These are phyloP conservation scores for Boletus rubescentipes DNA, from an alignment of 768 basidiomycete species.

Conservation along the genomic window DNA sequence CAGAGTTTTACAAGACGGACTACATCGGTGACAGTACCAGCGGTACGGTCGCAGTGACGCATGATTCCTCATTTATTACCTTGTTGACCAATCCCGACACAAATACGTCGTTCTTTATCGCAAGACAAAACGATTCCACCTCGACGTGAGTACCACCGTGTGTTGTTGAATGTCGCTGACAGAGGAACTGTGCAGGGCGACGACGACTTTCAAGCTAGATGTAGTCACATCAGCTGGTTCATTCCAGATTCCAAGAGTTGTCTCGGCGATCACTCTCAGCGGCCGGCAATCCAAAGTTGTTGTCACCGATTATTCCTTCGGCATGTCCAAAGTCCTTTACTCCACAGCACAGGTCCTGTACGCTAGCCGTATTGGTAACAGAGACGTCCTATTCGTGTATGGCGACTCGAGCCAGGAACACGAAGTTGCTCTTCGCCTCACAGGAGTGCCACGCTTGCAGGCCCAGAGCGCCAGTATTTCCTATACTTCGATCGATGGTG, in stretches of 20 bases:
- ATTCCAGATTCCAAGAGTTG: slow-evolving; percentile 57
- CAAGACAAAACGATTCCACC: slow-evolving; percentile 64
- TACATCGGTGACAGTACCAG: slow-evolving; percentile 63
- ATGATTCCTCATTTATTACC: slow-evolving; percentile 55
- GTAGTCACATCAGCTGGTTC: slow-evolving; percentile 52
- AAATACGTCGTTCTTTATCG: slow-evolving; percentile 64
- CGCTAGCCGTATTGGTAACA: slow-evolving; percentile 56
- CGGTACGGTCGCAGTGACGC: slow-evolving; percentile 43
- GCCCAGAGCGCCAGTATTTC: slow-evolving; percentile 27
- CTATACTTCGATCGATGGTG: slow-evolving; percentile 20
- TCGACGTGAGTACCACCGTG: slow-evolving; percentile 49
- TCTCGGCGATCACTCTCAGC: slow-evolving; percentile 52
- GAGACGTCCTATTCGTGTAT: slow-evolving; percentile 65
- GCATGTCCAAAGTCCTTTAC: slow-evolving; percentile 58
- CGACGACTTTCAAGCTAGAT: slow-evolving; percentile 56
- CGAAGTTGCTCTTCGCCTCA: slow-evolving; percentile 48
- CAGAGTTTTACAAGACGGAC: slow-evolving; percentile 78
- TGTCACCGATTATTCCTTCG: slow-evolving; percentile 71
- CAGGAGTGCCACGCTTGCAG: slow-evolving; percentile 45
- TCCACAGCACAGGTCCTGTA: slow-evolving; percentile 75
- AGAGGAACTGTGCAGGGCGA: slow-evolving; percentile 11
- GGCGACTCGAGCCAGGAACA: slow-evolving; percentile 56
- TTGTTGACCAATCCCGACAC: slow-evolving; percentile 69
- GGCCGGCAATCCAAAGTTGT: slow-evolving; percentile 77
- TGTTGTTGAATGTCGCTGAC: not conserved